These are phyloP conservation scores for Pugionium cornutum DNA, from an alignment of 345 rosid genomes.

Conservation along the genomic window DNA sequence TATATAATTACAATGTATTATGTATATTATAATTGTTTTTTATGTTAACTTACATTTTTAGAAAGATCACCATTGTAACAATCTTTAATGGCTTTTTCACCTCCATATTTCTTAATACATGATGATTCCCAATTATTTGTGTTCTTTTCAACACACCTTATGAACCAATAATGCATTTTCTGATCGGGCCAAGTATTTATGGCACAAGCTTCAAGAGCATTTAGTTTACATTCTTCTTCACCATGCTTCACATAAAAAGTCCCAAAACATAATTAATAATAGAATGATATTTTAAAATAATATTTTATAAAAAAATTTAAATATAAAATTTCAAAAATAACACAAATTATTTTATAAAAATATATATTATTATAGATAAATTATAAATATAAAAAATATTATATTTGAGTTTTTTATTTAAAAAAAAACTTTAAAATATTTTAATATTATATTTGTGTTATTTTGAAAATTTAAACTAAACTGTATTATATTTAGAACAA, in stretches of 20 bases:
- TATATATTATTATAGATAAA: no score
- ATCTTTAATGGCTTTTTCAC: constrained; percentile 12
- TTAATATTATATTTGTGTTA: no score
- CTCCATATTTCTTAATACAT: constrained; percentile 8
- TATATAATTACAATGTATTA: not conserved
- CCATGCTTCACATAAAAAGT: constrained; percentile 57
- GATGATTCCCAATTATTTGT: constrained; percentile 22
- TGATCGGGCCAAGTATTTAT: constrained; percentile 55
- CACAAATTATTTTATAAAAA: no score
- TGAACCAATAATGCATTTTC: constrained; percentile 52
- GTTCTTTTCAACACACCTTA: constrained; percentile 32
- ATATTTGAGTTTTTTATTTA: no score
- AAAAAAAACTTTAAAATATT: no score
- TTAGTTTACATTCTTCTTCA: constrained; percentile 66
- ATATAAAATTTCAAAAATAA: no score
- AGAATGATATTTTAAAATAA: not conserved
- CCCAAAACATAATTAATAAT: not conserved
- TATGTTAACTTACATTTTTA: constrained; percentile 9
- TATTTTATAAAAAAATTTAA: no score
- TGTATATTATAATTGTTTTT: not conserved
- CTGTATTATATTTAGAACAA: no score
- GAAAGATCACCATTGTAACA: constrained; percentile 33
- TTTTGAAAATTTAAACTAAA: no score
- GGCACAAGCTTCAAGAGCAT: constrained; percentile 64
- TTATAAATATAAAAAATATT: no score